Conservation (phyloP, 352 stramenopile genomes). For the Globisporangium cylindrosporum region DNA sequence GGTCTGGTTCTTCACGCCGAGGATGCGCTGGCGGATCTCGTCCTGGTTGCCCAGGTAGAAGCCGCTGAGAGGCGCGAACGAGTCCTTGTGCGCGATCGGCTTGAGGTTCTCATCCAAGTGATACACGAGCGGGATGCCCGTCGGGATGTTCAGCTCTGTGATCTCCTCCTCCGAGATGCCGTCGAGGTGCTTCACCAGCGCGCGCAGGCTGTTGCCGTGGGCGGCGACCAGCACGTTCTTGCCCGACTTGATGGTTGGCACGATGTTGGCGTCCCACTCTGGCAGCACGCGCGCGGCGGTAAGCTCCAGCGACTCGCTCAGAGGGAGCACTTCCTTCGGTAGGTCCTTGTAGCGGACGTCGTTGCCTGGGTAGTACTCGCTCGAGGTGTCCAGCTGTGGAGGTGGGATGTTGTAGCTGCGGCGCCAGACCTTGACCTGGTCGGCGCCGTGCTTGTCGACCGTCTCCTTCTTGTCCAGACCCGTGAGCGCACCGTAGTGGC, state of each 20-base stretch:
- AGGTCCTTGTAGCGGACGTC: slow-evolving; percentile 92
- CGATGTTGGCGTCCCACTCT: slow-evolving; percentile 90
- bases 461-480: slow-evolving; percentile 99
- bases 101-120: slow-evolving; percentile 85
- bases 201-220: slow-evolving; percentile 93
- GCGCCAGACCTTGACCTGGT: slow-evolving; percentile 95
- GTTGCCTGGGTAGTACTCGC: slow-evolving; percentile 90
- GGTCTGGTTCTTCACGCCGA: slow-evolving; percentile 97
- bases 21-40: slow-evolving; percentile 95
- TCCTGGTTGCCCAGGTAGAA: slow-evolving; percentile 94
- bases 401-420: slow-evolving; percentile 98
- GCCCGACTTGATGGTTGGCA: slow-evolving; percentile 88
- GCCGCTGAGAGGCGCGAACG: slow-evolving; percentile 79
- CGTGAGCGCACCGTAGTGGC: slow-evolving; percentile 98
- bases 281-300: slow-evolving; percentile 91
- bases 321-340: slow-evolving; percentile 79
- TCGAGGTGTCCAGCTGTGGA: slow-evolving; percentile 88
- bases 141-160: slow-evolving; percentile 94
- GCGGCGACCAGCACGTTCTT: slow-evolving; percentile 95
- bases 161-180: slow-evolving; percentile 91
- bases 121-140: slow-evolving; percentile 86
- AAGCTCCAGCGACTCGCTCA: slow-evolving; percentile 93
- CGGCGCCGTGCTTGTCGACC: slow-evolving; percentile 96
- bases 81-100: slow-evolving; percentile 77
- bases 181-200: slow-evolving; percentile 94